Evolutionary conservation across 164 flowering plant genomes (phyloP).

Genomic region (Magnolia changhungtana): DNA sequence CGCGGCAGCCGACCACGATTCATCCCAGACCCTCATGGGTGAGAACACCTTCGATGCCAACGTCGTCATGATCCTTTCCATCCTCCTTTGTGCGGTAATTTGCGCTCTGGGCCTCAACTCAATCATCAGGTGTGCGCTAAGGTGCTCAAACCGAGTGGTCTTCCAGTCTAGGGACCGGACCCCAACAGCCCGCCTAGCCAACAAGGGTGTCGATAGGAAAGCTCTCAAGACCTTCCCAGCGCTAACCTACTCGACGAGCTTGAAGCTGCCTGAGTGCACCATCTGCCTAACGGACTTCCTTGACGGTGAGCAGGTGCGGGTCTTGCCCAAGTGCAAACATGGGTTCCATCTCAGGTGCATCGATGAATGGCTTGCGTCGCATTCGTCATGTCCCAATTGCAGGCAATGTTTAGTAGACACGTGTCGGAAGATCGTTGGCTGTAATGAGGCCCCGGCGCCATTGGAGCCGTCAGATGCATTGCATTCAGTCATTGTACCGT

Average conservation of each 20-base stretch:
- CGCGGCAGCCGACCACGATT: background rate
- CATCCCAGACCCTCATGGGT: background rate
- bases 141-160: slow-evolving; percentile 50
- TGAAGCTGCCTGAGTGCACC: slow-evolving; percentile 61
- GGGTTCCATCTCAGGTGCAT: slow-evolving; percentile 79
- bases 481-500: slow-evolving; percentile 32
- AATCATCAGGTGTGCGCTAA: slow-evolving; percentile 62
- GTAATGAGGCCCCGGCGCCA: slow-evolving; percentile 15
- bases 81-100: slow-evolving; percentile 78
- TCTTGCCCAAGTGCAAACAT: slow-evolving; percentile 79
- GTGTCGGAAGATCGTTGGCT: slow-evolving; percentile 47
- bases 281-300: slow-evolving; percentile 79
- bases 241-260: slow-evolving; percentile 39
- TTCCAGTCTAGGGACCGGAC: slow-evolving; percentile 9
- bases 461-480: slow-evolving; percentile 26
- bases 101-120: slow-evolving; percentile 81
- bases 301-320: slow-evolving; percentile 49
- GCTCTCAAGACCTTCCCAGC: slow-evolving; percentile 55
- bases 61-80: slow-evolving; percentile 76
- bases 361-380: slow-evolving; percentile 71
- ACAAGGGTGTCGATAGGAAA: slow-evolving; percentile 59
- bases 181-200: slow-evolving; percentile 28
- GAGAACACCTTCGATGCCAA: slow-evolving; percentile 59
- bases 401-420: slow-evolving; percentile 54
- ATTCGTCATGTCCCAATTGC: slow-evolving; percentile 87